A percentile compares a stretch with the other conserved stretches of the same genome.
phyloP scores from a whole-genome alignment of 2,329 filamentous ascomycete species.

The Venturia nashicola region DNA sequence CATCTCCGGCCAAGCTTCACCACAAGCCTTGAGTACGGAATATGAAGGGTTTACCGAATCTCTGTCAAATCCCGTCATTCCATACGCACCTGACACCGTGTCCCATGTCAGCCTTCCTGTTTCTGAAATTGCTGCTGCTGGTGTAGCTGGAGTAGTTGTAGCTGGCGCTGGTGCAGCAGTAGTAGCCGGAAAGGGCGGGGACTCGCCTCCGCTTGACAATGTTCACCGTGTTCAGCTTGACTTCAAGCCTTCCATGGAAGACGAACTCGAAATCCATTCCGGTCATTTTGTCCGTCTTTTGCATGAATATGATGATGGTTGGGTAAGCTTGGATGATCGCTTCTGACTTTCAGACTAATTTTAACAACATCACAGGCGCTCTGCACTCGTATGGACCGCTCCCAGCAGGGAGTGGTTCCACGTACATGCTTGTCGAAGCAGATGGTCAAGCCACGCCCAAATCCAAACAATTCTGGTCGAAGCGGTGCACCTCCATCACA shows the following conservation, averaged over 20 bases:
- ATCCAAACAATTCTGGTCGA: conserved; percentile 21
- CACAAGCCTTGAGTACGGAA: not conserved
- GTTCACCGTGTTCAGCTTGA: conserved; percentile 92
- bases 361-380: conserved; percentile 50
- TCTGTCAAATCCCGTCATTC: not conserved
- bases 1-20: not conserved
- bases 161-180: conserved; percentile 29
- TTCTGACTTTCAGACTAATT: conserved; percentile 12
- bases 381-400: conserved; percentile 80
- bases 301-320: conserved; percentile 96
- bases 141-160: conserved; percentile 26
- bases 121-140: conserved; percentile 25
- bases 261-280: conserved; percentile 71
- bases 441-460: conserved; percentile 72
- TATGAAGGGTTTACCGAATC: not conserved
- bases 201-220: conserved; percentile 36
- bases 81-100: conserved; percentile 13
- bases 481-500: conserved; percentile 26
- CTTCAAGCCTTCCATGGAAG: conserved; percentile 83
- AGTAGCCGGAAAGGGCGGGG: conserved; percentile 42
- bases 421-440: conserved; percentile 87
- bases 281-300: conserved; percentile 80
- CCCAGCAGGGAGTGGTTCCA: conserved; percentile 83
- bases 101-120: conserved; percentile 7
- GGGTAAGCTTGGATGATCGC: conserved; percentile 50